A percentile compares a stretch with the other conserved stretches of the same genome.
Evolutionary conservation across 768 basidiomycete species (phyloP).

Genomic region (Mycena amicta): DNA sequence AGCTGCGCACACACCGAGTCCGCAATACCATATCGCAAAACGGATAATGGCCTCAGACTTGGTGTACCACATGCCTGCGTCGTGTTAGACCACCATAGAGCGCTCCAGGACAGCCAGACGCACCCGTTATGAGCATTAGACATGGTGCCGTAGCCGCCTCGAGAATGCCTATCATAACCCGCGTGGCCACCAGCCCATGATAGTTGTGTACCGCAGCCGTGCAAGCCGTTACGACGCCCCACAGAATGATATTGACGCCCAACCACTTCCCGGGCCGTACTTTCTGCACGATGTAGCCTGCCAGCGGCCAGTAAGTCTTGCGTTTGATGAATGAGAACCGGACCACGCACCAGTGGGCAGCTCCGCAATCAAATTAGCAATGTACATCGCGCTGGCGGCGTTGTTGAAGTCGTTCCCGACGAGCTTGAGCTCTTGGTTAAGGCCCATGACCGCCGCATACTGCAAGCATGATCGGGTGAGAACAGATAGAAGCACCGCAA

Average conservation of each 20-base stretch:
- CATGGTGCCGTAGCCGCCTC: constrained; percentile 21
- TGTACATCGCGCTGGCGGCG: constrained; percentile 21
- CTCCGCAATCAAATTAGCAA: constrained; percentile 19
- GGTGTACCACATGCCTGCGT: constrained; percentile 21
- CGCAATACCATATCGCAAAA: constrained; percentile 23
- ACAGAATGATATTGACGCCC: constrained; percentile 18
- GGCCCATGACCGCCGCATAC: constrained; percentile 23
- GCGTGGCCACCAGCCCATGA: constrained; percentile 14
- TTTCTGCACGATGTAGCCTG: constrained; percentile 23
- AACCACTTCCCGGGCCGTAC: constrained; percentile 22
- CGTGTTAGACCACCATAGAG: not conserved
- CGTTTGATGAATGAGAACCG: not conserved
- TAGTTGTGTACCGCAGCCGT: constrained; percentile 19
- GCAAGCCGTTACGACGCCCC: constrained; percentile 21
- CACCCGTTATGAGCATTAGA: constrained; percentile 23
- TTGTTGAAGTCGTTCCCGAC: constrained; percentile 21
- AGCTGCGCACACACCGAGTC: constrained; percentile 7
- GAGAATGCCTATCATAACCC: constrained; percentile 19
- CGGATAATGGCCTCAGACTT: constrained; percentile 19
- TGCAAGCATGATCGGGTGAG: not conserved
- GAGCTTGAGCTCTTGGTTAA: constrained; percentile 18
- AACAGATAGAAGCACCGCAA: not conserved
- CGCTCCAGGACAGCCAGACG: not conserved
- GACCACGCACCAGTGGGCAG: constrained; percentile 15
- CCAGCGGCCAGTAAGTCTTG: not conserved